phyloP scores from a whole-genome alignment of 768 basidiomycete species.

The Lentinula detonsa region DNA sequence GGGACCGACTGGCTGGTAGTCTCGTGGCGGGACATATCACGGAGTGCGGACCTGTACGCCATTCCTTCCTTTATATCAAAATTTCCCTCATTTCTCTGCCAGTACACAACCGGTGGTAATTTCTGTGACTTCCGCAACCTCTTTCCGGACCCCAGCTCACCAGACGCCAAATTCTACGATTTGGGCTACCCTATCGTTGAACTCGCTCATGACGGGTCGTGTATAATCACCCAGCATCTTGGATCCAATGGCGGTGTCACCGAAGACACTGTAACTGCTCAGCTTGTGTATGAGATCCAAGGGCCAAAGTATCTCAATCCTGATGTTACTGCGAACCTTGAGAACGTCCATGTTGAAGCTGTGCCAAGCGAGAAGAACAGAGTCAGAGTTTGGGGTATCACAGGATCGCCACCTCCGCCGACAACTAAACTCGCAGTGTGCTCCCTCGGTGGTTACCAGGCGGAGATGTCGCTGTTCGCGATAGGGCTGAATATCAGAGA shows the following conservation, averaged over 20 bases:
- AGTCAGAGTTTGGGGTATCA: constrained; percentile 1
- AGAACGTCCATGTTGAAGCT: neutral
- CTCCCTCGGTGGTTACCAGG: constrained; percentile 1
- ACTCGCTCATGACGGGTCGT: neutral
- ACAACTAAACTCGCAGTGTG: constrained; percentile 4
- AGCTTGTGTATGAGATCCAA: constrained; percentile 6
- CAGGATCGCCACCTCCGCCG: constrained; percentile 4
- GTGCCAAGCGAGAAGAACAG: neutral
- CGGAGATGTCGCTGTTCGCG: neutral
- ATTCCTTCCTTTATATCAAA: neutral
- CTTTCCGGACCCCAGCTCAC: neutral
- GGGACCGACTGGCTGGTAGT: constrained; percentile 1
- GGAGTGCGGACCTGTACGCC: neutral
- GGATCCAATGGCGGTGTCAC: constrained; percentile 3
- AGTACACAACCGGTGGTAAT: constrained; percentile 5
- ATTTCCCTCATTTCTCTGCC: neutral
- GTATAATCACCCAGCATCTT: neutral
- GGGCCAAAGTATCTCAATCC: constrained; percentile 6
- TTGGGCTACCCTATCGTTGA: constrained; percentile 1
- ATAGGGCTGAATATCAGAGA: constrained; percentile 3
- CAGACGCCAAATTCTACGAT: neutral
- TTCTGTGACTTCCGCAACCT: neutral
- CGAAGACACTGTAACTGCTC: constrained; percentile 1
- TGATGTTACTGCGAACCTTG: constrained; percentile 1
- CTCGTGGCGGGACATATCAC: constrained; percentile 3